Base-by-base conservation (phyloP, 164 flowering plant genomes). In the Magnolia changhungtana region DNA sequence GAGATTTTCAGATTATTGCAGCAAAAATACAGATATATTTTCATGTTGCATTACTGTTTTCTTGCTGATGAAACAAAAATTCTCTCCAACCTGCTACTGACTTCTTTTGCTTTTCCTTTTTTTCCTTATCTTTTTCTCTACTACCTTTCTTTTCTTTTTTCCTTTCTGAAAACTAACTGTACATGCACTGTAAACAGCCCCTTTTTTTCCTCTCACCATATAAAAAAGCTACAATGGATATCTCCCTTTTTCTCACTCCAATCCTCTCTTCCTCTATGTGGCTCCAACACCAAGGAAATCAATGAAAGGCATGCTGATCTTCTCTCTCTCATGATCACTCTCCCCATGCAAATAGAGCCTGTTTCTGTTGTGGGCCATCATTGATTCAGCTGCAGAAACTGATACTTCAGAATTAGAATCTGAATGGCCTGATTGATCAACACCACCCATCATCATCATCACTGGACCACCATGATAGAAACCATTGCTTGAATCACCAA, bases 231-330 rank as follows among this genome's bases (percentile, higher is more conserved):
- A 50, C 37, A 65, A 55, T 18, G 67, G 3, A 51, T 58, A 29
- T 16, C 55, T 14, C 11, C 18, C 50, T 1, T 7, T 4, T 73
- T 52, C 16, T 50, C 19, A 52, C 50, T 58, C 21, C 59, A 37
- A 49, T 69, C 61, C 68, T 31, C 59, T 70, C 63, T 37, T 5
- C 4, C 45, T 37, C 72, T 79, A 84, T 50, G 81, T 71, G 50
- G 84, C 82, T 76, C 92, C 92, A 9, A 89, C 88, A 50, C 92
- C 92, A 79, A 89, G 89, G 71, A 89, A 89, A 83, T 89, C 92
- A 76, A 89, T 85, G 84, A 85, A 89, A 27, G 81, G 81, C 79
- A 78, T 27, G 66, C 63, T 69, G 70, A 65, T 81, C 49, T 77
- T 74, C 76, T 71, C 75, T 63, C 71, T 76, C 51, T 71, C 71